phyloP scores from a whole-genome alignment of 1,139 yeast genomes.

The Yamadazyma triangularis region DNA sequence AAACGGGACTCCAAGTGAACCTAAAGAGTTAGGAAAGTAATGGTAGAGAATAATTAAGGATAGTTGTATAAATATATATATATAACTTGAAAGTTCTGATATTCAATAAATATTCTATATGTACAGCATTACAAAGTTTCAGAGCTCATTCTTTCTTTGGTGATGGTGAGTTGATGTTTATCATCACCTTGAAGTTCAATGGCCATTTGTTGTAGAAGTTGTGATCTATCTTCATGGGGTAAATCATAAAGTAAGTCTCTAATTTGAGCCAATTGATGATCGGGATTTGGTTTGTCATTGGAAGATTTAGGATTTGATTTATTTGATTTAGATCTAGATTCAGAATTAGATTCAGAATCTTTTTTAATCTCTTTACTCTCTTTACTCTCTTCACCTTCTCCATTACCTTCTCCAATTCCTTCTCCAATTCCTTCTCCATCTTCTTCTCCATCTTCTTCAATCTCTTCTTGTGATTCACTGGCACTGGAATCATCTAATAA shows the following conservation, averaged over 20 bases:
- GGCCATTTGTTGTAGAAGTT: conserved; percentile 27
- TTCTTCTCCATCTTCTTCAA: conserved; percentile 18
- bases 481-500: conserved; percentile 35
- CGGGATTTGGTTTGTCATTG: no score
- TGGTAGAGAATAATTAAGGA: no score
- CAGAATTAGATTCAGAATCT: conserved; percentile 5
- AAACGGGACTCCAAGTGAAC: conserved; percentile 53
- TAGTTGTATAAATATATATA: neutral
- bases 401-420: conserved; percentile 13
- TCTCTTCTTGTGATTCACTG: conserved; percentile 11
- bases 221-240: conserved; percentile 29
- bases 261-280: conserved; percentile 23
- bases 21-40: conserved; percentile 26
- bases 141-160: conserved; percentile 9
- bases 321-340: conserved; percentile 17
- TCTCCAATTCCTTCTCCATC: conserved; percentile 15
- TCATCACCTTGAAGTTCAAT: conserved; percentile 20
- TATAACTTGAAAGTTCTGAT: neutral
- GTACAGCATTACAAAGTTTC: conserved; percentile 2
- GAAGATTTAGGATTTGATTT: no score
- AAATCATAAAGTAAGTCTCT: conserved; percentile 35
- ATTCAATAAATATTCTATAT: conserved; percentile 1
- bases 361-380: conserved; percentile 1
- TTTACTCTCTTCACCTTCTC: conserved; percentile 10
- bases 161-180: conserved; percentile 3